Evolutionary conservation across 768 basidiomycete species (phyloP).

Genomic region (Trametes elegans): DNA sequence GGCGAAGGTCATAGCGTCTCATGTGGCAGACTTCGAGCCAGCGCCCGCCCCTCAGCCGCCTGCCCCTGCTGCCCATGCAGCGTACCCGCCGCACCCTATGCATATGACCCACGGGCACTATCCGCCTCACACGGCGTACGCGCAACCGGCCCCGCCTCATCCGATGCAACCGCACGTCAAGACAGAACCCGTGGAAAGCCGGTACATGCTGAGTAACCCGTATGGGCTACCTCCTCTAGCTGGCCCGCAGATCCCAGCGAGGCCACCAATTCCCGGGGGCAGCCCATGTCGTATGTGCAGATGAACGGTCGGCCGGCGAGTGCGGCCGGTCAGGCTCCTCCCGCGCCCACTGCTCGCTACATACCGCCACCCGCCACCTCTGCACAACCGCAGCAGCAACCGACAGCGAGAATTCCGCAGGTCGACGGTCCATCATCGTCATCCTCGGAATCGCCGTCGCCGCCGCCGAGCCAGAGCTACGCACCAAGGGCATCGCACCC

Average conservation of each 20-base stretch:
- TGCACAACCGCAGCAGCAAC: background rate
- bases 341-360: constrained; percentile 25
- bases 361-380: constrained; percentile 1
- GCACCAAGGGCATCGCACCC: constrained; percentile 74
- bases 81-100: constrained; percentile 32
- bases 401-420: constrained; percentile 56
- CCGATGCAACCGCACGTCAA: constrained; percentile 55
- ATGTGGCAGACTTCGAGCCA: constrained; percentile 90
- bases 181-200: constrained; percentile 67
- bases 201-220: constrained; percentile 56
- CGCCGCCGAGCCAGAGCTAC: constrained; percentile 57
- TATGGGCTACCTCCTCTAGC: constrained; percentile 64
- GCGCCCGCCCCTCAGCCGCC: constrained; percentile 40
- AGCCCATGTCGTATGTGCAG: constrained; percentile 52
- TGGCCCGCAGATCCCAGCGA: constrained; percentile 58
- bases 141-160: constrained; percentile 39
- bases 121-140: constrained; percentile 52
- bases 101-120: constrained; percentile 50
- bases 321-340: constrained; percentile 15
- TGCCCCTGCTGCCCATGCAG: constrained; percentile 47
- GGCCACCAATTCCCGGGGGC: constrained; percentile 53
- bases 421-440: constrained; percentile 75
- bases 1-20: constrained; percentile 87
- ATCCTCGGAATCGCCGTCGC: constrained; percentile 67
- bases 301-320: constrained; percentile 14